Evolutionary conservation across 352 stramenopile species (phyloP).

Genomic region (Phytopythium montanum): DNA sequence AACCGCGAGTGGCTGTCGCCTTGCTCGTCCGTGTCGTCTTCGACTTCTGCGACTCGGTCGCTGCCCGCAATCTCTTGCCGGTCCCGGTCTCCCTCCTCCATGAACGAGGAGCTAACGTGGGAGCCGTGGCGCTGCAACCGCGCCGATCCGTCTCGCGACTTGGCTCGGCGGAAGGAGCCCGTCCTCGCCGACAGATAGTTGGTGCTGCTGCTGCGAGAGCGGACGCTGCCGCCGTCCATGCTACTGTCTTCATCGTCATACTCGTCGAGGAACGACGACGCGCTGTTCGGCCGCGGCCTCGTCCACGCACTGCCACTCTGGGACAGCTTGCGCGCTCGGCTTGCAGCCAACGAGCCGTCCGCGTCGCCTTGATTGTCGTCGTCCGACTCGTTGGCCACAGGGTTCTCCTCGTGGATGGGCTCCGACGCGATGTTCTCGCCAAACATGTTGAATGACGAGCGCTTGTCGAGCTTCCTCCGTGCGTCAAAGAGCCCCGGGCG

Average conservation of each 20-base stretch:
- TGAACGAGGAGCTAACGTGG: slow-evolving; percentile 22
- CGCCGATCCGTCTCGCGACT: slow-evolving; percentile 8
- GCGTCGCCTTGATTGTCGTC: slow-evolving; percentile 18
- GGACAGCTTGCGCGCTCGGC: slow-evolving; percentile 18
- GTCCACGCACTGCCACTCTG: slow-evolving; percentile 16
- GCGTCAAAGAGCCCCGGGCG: slow-evolving; percentile 40
- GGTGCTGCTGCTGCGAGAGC: slow-evolving; percentile 14
- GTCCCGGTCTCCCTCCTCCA: slow-evolving; percentile 29
- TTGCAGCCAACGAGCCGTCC: neutral
- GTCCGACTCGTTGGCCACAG: slow-evolving; percentile 45
- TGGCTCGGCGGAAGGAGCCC: slow-evolving; percentile 4
- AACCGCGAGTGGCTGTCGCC: slow-evolving; percentile 33
- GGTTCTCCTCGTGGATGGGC: slow-evolving; percentile 63
- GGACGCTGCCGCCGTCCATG: slow-evolving; percentile 13
- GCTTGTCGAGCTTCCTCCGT: slow-evolving; percentile 60
- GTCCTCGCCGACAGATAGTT: slow-evolving; percentile 1
- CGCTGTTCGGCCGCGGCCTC: slow-evolving; percentile 21
- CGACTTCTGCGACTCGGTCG: slow-evolving; percentile 13
- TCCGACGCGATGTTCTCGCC: slow-evolving; percentile 41
- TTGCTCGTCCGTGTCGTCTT: slow-evolving; percentile 7
- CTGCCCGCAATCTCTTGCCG: slow-evolving; percentile 16
- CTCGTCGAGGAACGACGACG: slow-evolving; percentile 23
- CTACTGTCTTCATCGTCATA: slow-evolving; percentile 33
- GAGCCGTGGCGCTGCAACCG: slow-evolving; percentile 6
- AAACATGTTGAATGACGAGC: slow-evolving; percentile 61